Conservation (phyloP, 345 rosid genomes). For the Combretum micranthum region DNA sequence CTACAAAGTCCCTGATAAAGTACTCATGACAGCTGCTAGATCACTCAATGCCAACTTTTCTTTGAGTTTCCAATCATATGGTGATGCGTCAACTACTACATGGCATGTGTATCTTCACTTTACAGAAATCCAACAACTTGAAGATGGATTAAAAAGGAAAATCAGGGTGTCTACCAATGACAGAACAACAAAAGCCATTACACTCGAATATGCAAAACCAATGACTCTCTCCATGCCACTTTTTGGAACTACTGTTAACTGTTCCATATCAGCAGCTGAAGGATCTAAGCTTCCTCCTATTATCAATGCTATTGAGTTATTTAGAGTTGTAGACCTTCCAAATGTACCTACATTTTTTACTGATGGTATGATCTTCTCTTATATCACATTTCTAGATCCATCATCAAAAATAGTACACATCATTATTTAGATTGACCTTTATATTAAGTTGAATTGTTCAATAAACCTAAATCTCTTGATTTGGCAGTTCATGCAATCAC, state of each 20-base stretch:
- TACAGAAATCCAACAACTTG: too few relatives aligned
- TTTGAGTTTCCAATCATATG: not conserved
- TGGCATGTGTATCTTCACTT: too few relatives aligned
- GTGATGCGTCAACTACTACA: not conserved
- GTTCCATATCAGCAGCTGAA: constrained; percentile 1
- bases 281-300: constrained; percentile 5
- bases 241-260: not conserved
- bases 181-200: not conserved
- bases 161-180: not conserved
- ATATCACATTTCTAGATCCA: too few relatives aligned
- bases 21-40: not conserved
- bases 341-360: not conserved
- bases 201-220: not conserved
- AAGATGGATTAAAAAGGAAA: too few relatives aligned
- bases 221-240: not conserved
- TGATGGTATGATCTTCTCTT: not conserved
- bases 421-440: too few relatives aligned
- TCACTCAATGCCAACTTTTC: not conserved
- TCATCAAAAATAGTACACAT: too few relatives aligned
- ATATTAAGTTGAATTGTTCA: too few relatives aligned
- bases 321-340: not conserved
- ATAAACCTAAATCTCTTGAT: too few relatives aligned
- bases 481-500: too few relatives aligned
- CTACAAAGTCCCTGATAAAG: too few relatives aligned
- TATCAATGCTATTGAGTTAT: constrained; percentile 1